Percentiles rank a stretch among this genome's conserved stretches.
Conservation (phyloP, 2,329 filamentous ascomycete genomes). For the Didymella pomorum region DNA sequence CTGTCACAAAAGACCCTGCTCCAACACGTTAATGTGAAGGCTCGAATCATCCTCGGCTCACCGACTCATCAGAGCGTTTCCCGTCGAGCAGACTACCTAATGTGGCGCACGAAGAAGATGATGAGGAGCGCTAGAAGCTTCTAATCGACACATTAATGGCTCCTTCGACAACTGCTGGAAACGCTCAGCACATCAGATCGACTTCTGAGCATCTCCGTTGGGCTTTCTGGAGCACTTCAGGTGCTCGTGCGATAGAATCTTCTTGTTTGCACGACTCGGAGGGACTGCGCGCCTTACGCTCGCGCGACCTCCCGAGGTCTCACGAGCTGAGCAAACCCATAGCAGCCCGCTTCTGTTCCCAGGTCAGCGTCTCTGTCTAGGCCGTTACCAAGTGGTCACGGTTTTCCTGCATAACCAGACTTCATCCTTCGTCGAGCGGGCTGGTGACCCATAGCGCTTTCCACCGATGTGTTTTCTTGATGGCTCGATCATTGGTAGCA, state of each 20-base stretch:
- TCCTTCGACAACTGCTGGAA: not conserved
- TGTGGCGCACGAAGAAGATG: not conserved
- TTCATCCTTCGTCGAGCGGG: not conserved
- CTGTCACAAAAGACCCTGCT: not conserved
- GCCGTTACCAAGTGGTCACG: not conserved
- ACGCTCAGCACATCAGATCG: not conserved
- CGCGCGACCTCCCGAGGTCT: not conserved
- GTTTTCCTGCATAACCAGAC: not conserved
- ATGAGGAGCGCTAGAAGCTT: not conserved
- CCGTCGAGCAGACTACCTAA: not conserved
- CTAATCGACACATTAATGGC: not conserved
- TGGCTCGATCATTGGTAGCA: not conserved
- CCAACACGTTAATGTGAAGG: not conserved
- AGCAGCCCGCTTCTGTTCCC: not conserved
- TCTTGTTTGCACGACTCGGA: not conserved
- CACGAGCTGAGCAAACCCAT: not conserved
- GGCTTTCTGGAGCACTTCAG: not conserved
- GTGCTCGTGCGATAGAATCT: not conserved
- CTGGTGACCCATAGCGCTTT: not conserved
- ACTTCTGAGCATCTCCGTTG: not conserved
- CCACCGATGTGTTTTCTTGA: not conserved
- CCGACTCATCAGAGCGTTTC: not conserved
- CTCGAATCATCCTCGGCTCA: not conserved
- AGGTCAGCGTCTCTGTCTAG: not conserved
- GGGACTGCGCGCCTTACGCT: not conserved